Evolutionary conservation across 2,329 filamentous ascomycete genomes (phyloP).

Genomic region (Onygena corvina): DNA sequence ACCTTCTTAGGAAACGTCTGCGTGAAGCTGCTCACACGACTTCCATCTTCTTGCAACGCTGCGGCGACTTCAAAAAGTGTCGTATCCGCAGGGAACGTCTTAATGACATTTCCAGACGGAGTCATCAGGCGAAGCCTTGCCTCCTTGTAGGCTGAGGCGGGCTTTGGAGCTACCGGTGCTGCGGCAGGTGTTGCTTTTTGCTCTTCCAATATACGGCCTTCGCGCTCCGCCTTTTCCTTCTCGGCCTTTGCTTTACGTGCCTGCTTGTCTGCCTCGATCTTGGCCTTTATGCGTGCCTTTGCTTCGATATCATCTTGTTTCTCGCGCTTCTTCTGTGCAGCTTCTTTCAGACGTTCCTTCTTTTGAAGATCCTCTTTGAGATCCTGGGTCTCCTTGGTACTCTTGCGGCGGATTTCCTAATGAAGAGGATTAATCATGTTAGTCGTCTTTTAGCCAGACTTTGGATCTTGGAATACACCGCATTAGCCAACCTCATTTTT

Average conservation of each 20-base stretch:
- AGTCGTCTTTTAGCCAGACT: not conserved
- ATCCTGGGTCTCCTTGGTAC: conserved; percentile 78
- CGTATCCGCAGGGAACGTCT: conserved; percentile 77
- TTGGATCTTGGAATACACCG: not conserved
- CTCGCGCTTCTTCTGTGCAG: conserved; percentile 72
- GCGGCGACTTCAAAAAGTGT: conserved; percentile 88
- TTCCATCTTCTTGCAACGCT: conserved; percentile 57
- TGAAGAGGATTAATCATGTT: not conserved
- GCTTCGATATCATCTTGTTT: conserved; percentile 75
- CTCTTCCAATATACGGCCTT: conserved; percentile 50
- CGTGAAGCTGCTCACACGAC: conserved; percentile 62
- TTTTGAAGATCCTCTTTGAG: conserved; percentile 76
- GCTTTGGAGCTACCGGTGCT: conserved; percentile 43
- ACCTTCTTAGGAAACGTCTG: conserved; percentile 80
- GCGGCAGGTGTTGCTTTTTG: conserved; percentile 37
- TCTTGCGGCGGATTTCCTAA: conserved; percentile 63
- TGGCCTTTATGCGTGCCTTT: conserved; percentile 78
- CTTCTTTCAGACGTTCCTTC: conserved; percentile 88
- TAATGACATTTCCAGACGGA: conserved; percentile 61
- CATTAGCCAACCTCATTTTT: conserved; percentile 17
- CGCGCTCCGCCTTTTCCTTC: conserved; percentile 70
- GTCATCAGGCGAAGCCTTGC: conserved; percentile 74
- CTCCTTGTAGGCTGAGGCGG: conserved; percentile 62
- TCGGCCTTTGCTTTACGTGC: conserved; percentile 78
- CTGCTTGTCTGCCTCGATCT: conserved; percentile 90